Base-by-base conservation (phyloP, 495 filamentous ascomycete species). In the Xylaria nigripes region DNA sequence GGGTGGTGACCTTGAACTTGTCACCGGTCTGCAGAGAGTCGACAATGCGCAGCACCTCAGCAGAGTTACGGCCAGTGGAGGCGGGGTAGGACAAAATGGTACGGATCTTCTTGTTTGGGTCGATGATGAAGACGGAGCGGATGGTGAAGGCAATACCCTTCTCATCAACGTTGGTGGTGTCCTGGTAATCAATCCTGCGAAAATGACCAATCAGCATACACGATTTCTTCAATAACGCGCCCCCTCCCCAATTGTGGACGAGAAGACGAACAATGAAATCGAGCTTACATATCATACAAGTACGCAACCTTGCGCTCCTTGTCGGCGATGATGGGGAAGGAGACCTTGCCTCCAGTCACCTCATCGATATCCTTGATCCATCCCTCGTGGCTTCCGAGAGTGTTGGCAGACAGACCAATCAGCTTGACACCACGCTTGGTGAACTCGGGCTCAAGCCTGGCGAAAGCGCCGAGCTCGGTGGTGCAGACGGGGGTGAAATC, bases 131-230 rank as follows among this genome's bases (percentile, higher is more conserved):
- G 72, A 97, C 94, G 59, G 89, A 95, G 67, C 93, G 91, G 78
- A 98, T 96, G 68, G 93, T 97, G 76, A 97, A 95, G 52, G 93
- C 90, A 63, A 95, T 90, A 58, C 90, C 93, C 84, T 97, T 97
- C 65, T 82, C 75, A 70, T 94, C 90, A 50, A 96, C 91, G 76
- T 96, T 97, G 73, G 78, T 81, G 56, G 75, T 79, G 67, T 81
- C 78, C 68, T 81, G 78, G 73, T 79, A 73, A 73, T 98, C 93
- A 59, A 98, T 78, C 85, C 85, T 89, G 66, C 15, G 12, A 29
- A 41, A 6, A 18, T 16, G 3, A 22, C 16, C 15, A 16, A 19
- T 40, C 2, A 18, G 32, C 32, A 36, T 36, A 36, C 13, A 36
- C 32, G 32, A 12, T 12, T 36, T 4, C 13, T 10, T 3, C 6